Conservation (phyloP, 2,329 filamentous ascomycete genomes). For the Neofusicoccum ribis region DNA sequence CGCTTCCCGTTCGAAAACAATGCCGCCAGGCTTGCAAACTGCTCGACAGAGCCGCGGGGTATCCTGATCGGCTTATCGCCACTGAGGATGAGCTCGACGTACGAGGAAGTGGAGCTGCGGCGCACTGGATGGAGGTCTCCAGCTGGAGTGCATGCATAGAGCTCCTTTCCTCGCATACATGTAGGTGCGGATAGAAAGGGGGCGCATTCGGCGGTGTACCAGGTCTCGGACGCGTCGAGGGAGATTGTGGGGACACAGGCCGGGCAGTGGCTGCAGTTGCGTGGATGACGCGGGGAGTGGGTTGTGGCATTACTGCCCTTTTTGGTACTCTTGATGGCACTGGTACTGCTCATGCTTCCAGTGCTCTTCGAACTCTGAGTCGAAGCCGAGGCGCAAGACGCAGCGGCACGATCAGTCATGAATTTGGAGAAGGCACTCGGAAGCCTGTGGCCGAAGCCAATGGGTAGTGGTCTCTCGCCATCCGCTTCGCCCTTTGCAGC, state of each 20-base stretch:
- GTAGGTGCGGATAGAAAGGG: conserved; percentile 29
- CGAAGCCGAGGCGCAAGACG: conserved; percentile 20
- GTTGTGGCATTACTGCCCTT: too few species aligned
- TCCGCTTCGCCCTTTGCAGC: conserved; percentile 27
- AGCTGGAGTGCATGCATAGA: conserved; percentile 30
- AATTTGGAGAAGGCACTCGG: conserved; percentile 4
- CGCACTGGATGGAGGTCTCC: background rate
- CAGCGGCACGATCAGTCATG: background rate
- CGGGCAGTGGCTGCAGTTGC: conserved; percentile 28
- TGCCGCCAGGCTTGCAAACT: conserved; percentile 22
- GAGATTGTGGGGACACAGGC: conserved; percentile 23
- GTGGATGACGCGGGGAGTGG: background rate
- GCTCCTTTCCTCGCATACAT: conserved; percentile 22
- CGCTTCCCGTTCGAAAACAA: background rate
- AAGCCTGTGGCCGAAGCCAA: conserved; percentile 34
- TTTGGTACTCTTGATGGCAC: background rate
- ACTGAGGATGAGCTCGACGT: conserved; percentile 38
- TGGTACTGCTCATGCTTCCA: background rate
- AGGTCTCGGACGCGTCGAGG: conserved; percentile 31
- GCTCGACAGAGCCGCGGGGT: conserved; percentile 33
- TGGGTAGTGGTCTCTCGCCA: conserved; percentile 27
- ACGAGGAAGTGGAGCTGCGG: conserved; percentile 19
- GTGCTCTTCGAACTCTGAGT: background rate
- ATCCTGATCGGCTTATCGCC: conserved; percentile 27
- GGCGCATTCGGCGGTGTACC: conserved; percentile 35